Evolutionary conservation across 176 grass and related monocot species (phyloP), one percentile per base, ranked within the genome.

Genomic region (Oryza coarctata): DNA sequence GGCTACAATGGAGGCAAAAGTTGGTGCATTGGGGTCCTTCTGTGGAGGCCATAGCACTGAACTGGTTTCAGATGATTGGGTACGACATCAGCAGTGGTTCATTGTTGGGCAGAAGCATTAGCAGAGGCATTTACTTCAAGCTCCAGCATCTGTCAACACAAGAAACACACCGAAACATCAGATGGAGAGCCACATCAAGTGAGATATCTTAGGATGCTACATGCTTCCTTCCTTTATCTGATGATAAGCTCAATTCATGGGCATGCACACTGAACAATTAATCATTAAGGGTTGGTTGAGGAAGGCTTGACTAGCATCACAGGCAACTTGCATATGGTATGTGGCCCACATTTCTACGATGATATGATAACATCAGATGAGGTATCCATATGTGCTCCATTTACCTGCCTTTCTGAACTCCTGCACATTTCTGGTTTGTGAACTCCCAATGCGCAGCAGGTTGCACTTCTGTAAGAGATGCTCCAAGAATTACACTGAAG

Each of bases 161-260:
- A 27, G 35, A 36, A 40, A 23, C 50, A 67, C 44, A 78, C 43
- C 52, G 79, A 49, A 77, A 9, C 9, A 35, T 83, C n/a, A 45
- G 70, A 34, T 88, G 36, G 80, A 83, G 45, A 35, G 63, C 3
- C 45, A 74, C 44, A 49, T 73, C 22, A 41, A 67, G 49, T 73
- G 31, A 23, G 68, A 30, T 67, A 22, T 65, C 47, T 36, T 83
- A 11, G 33, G 81, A 80, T 88, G 75, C 15, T 84, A 68, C 68
- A 39, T 68, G 75, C 17, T 45, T 17, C 68, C 75, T 84, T 88
- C 68, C 74, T 79, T 84, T 74, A 47, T 45, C 30, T 79, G 61
- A 88, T 23, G 26, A 49, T 1, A 43, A 68, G 28, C 29, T 70
- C 35, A 58, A n/a, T 39, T 34, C 66, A 81, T 40, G 66, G n/a